These are phyloP conservation scores for Epithele typhae DNA, from an alignment of 768 basidiomycete species.

Conservation along the genomic window DNA sequence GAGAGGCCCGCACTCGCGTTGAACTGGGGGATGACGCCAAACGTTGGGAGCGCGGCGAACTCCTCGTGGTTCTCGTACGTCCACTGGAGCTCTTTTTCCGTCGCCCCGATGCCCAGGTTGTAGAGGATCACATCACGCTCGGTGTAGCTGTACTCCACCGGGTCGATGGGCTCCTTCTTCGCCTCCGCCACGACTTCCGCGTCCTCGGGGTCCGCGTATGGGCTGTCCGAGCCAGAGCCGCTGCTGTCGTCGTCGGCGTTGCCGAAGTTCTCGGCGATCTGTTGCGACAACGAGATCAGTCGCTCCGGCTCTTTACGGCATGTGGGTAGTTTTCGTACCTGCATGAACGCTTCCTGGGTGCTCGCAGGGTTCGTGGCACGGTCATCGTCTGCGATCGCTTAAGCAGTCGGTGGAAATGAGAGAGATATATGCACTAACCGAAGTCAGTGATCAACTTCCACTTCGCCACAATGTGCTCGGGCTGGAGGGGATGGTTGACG, in stretches of 20 bases:
- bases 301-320: background rate
- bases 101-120: slow-evolving; percentile 93
- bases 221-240: slow-evolving; percentile 22
- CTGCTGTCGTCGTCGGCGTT: slow-evolving; percentile 32
- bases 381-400: slow-evolving; percentile 54
- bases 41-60: slow-evolving; percentile 86
- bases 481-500: slow-evolving; percentile 63
- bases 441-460: slow-evolving; percentile 87
- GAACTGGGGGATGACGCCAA: slow-evolving; percentile 94
- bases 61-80: slow-evolving; percentile 85
- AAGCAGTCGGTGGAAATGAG: background rate
- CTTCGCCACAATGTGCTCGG: slow-evolving; percentile 75
- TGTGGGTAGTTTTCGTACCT: slow-evolving; percentile 34
- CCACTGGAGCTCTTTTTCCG: slow-evolving; percentile 88
- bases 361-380: slow-evolving; percentile 78
- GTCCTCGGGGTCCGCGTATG: slow-evolving; percentile 77
- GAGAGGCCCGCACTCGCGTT: slow-evolving; percentile 59
- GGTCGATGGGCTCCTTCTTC: slow-evolving; percentile 56
- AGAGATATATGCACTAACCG: slow-evolving; percentile 41
- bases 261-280: slow-evolving; percentile 57
- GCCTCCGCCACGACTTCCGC: slow-evolving; percentile 76
- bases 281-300: no score
- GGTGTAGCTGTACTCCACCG: slow-evolving; percentile 67
- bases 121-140: slow-evolving; percentile 93
- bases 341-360: slow-evolving; percentile 71